Base-by-base conservation (phyloP, 2,329 filamentous ascomycete genomes). In the Mycosphaerelloides madeirae region DNA sequence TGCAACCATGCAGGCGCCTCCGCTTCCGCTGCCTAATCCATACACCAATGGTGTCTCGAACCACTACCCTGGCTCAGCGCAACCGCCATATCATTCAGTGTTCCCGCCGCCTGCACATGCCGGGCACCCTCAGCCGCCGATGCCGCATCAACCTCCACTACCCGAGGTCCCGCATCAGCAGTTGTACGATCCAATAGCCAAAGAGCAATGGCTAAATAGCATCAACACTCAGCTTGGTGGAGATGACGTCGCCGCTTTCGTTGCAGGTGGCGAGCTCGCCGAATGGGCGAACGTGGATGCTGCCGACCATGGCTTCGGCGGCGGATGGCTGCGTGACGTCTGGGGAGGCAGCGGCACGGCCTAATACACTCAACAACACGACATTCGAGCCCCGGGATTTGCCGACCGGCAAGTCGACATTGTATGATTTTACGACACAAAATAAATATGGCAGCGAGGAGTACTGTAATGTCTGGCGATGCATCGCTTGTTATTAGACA, bases 201-300 rank as follows among this genome's bases (percentile, higher is more conserved):
- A 62, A 35, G 63, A 67, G 22, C 51, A 56, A 1, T 68, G 66
- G 65, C 51, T 66, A 2, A 58, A 59, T 41, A 62, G 55, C 13
- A 46, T 69, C 29, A 61, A 68, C 14, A 65, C 62, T 6, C 51
- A 58, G 2, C 61, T 69, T 31, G 62, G 64, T 9, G 65, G 64
- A n/a, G 66, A 68, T 42, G 66, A 69, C 45, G 52, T 69, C 12
- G 65, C 65, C 7, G 66, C 65, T 5, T 69, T 69, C 46, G 63
- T 66, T 11, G 65, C 65, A 31, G 66, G 66, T 6, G 63, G 57
- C 15, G 62, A 64, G 33, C 58, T 64, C 45, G 53, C 58, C 12
- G 59, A 65, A 16, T 67, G 59, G 58, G 58, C 58, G 40, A 50
- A 44, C n/a, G 47, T 54, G 55, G 54, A 52, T 29, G 54, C 50